Evolutionary conservation across 805 yeast species (phyloP).

Genomic region (Teunomyces kruisii): DNA sequence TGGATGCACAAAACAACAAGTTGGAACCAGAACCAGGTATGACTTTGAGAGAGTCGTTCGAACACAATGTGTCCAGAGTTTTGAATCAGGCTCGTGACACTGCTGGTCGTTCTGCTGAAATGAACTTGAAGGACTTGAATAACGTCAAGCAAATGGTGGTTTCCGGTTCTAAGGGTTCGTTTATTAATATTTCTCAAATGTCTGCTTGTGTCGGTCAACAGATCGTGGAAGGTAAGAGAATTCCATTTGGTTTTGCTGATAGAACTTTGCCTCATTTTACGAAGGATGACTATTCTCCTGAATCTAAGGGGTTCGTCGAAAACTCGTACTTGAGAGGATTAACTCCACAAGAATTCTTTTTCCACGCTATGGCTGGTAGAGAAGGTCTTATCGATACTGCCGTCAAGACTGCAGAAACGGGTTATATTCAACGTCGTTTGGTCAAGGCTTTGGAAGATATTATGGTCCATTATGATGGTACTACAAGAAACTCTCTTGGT

Average conservation of each 20-base stretch:
- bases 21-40: constrained; percentile 98
- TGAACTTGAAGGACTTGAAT: constrained; percentile 88
- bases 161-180: constrained; percentile 99
- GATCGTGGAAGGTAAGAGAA: constrained; percentile 99
- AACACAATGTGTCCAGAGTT: constrained; percentile 92
- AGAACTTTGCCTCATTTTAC: constrained; percentile 97
- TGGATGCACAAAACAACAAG: constrained; percentile 85
- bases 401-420: constrained; percentile 98
- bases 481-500: constrained; percentile 96
- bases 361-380: constrained; percentile 99
- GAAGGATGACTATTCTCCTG: constrained; percentile 97
- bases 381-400: constrained; percentile 99
- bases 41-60: constrained; percentile 98
- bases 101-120: constrained; percentile 98
- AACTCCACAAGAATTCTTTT: constrained; percentile 97
- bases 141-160: constrained; percentile 99
- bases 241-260: constrained; percentile 95
- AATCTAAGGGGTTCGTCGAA: constrained; percentile 96
- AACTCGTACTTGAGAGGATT: constrained; percentile 95
- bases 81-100: constrained; percentile 98
- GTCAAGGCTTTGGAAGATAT: constrained; percentile 96
- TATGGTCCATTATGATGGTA: constrained; percentile 97
- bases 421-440: constrained; percentile 96
- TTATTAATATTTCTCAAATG: constrained; percentile 98
- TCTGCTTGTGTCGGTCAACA: constrained; percentile 99